These are phyloP conservation scores for Parastagonospora avenae DNA, from an alignment of 2,329 filamentous ascomycete species.

Conservation along the genomic window DNA sequence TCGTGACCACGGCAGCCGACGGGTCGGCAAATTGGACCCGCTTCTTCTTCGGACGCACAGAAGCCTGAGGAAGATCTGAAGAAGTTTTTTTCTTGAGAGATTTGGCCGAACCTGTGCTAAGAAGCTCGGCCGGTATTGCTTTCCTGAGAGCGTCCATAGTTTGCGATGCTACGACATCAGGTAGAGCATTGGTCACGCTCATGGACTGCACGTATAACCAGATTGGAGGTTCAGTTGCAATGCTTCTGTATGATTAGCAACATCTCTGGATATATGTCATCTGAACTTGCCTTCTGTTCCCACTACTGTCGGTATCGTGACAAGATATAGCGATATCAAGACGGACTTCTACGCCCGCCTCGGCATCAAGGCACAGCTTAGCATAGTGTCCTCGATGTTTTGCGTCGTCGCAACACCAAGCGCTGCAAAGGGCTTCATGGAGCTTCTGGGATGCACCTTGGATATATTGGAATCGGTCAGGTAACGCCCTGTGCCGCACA, in stretches of 20 bases:
- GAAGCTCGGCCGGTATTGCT: background rate
- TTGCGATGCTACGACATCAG: background rate
- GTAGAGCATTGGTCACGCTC: conserved; percentile 9
- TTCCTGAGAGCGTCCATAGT: background rate
- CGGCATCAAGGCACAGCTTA: conserved; percentile 29
- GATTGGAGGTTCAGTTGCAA: conserved; percentile 16
- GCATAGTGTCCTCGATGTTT: conserved; percentile 25
- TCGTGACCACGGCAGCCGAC: background rate
- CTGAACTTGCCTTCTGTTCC: background rate
- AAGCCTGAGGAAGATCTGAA: conserved; percentile 4
- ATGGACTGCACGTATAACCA: conserved; percentile 32
- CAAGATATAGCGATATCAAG: conserved; percentile 34
- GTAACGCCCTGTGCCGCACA: conserved; percentile 8
- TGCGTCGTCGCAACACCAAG: conserved; percentile 26
- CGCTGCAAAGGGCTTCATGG: conserved; percentile 26
- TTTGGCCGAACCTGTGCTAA: conserved; percentile 3
- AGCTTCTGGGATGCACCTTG: conserved; percentile 25
- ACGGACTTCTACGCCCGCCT: conserved; percentile 19
- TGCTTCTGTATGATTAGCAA: background rate
- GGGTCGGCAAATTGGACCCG: conserved; percentile 14
- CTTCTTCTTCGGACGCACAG: conserved; percentile 11
- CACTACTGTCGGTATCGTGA: conserved; percentile 1
- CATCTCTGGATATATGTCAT: too few relatives aligned
- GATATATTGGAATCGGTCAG: conserved; percentile 11
- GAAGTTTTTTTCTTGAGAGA: conserved; percentile 22